Base-by-base conservation (phyloP, 345 rosid genomes). In the Murraya paniculata region DNA sequence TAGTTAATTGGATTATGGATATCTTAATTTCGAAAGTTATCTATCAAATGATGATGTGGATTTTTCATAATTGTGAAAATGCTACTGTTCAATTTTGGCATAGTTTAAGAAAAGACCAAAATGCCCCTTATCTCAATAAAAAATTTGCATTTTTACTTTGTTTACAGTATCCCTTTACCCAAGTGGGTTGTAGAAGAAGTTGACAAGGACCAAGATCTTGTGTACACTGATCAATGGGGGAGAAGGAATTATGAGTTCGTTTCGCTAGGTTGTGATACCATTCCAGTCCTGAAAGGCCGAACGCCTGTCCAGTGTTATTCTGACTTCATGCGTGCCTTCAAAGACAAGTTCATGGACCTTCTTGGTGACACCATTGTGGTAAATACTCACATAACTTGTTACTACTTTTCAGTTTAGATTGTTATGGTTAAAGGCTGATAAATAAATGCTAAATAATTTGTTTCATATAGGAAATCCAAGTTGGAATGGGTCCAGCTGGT, bases 141-240 rank as follows among this genome's bases (percentile, higher is more conserved):
- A 45, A 13, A 11, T 41, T 10, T 2, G 41, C 19, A 0, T 50
- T 50, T 50, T 50, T 0, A 4, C 21, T 16, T 28, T 65, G 53
- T 31, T 33, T 81, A 25, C 89, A 96, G 98, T 76, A 91, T 96
- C 79, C 91, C 98, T 65, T 84, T 96, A 76, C 99, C 99, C 28
- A 82, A 86, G 75, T 96, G 99, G 99, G 98, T 81, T 45, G 80
- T 82, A 78, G 98, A 94, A 71, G 98, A 94, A 89, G 84, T 92
- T 11, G 86, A 90, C 7, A 87, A 82, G 25, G 97, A 96, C 48
- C 91, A 76, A 21, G 90, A 94, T 28, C 94, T 96, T 71, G 98
- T 94, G n/a, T 96, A 94, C 70, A 96, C 99, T 36, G 99, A 96
- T 83, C 99, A 96, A 69, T 96, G 99, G 99, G 97, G 97, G 60